Evolutionary conservation across 495 filamentous ascomycete genomes (phyloP).

Genomic region (Clavariopsis aquatica): DNA sequence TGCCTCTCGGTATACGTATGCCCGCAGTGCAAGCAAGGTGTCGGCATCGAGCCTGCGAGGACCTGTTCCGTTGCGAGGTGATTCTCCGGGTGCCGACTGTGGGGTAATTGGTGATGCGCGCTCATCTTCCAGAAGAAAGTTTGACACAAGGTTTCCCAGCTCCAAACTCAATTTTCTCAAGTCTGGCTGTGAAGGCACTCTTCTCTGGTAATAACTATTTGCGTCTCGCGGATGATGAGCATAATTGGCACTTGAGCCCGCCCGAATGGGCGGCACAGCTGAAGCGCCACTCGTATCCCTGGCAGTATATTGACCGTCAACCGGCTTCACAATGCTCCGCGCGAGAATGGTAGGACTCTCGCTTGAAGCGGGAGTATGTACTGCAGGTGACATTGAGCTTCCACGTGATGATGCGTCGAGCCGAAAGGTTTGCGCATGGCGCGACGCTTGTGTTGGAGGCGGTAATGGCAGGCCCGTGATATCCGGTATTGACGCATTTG

Average conservation of each 20-base stretch:
- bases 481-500: neutral
- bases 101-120: neutral
- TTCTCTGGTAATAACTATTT: neutral
- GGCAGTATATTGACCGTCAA: neutral
- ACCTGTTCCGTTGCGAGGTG: neutral
- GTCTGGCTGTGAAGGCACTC: neutral
- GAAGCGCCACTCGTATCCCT: neutral
- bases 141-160: conserved; percentile 12
- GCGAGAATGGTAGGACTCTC: conserved; percentile 11
- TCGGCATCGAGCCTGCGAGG: conserved; percentile 3
- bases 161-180: conserved; percentile 7
- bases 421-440: conserved; percentile 3
- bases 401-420: conserved; percentile 7
- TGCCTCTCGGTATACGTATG: conserved; percentile 17
- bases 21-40: conserved; percentile 16
- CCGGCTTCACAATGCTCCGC: neutral
- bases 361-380: neutral
- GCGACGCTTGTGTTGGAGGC: conserved; percentile 1
- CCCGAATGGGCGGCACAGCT: neutral
- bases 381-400: neutral
- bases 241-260: neutral
- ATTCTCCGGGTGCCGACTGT: neutral
- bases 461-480: neutral
- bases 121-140: conserved; percentile 15
- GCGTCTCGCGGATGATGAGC: neutral